phyloP scores from a whole-genome alignment of 2,329 filamentous ascomycete genomes.

The Fusarium vanettenii region DNA sequence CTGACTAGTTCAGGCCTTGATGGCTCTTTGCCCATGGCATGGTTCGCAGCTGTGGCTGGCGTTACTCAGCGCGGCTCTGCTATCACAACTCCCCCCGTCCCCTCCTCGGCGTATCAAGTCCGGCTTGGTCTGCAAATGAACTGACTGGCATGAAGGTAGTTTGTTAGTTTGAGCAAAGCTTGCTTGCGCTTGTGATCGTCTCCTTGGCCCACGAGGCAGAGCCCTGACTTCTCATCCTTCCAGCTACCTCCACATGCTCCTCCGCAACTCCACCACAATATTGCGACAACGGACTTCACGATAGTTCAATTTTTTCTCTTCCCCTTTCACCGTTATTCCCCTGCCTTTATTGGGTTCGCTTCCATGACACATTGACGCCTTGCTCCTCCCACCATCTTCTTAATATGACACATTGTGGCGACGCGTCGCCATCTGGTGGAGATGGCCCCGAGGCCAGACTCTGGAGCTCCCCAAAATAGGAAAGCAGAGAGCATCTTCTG shows the following conservation, averaged over 20 bases:
- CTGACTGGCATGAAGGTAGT: background rate
- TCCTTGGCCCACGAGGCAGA: constrained; percentile 11
- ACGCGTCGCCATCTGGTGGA: constrained; percentile 24
- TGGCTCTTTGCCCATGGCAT: background rate
- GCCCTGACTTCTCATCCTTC: constrained; percentile 22
- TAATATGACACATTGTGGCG: constrained; percentile 18
- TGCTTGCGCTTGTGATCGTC: constrained; percentile 19
- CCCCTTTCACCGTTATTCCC: constrained; percentile 2
- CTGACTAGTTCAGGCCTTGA: background rate
- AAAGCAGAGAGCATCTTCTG: constrained; percentile 40
- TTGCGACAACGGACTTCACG: constrained; percentile 32
- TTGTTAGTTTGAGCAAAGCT: background rate
- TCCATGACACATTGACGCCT: constrained; percentile 35
- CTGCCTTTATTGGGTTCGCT: background rate
- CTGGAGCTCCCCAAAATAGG: constrained; percentile 32
- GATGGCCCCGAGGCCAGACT: constrained; percentile 5
- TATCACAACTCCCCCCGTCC: background rate
- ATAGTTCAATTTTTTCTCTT: constrained; percentile 29
- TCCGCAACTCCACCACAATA: constrained; percentile 34
- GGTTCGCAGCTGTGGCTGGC: background rate
- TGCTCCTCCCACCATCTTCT: constrained; percentile 21
- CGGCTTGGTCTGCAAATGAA: constrained; percentile 1
- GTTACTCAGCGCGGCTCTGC: background rate
- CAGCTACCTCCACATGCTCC: constrained; percentile 32
- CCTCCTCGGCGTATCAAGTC: background rate